These are phyloP conservation scores for Chytridium lagenaria DNA, from an alignment of 371 early-diverging fungal genomes.

Conservation along the genomic window DNA sequence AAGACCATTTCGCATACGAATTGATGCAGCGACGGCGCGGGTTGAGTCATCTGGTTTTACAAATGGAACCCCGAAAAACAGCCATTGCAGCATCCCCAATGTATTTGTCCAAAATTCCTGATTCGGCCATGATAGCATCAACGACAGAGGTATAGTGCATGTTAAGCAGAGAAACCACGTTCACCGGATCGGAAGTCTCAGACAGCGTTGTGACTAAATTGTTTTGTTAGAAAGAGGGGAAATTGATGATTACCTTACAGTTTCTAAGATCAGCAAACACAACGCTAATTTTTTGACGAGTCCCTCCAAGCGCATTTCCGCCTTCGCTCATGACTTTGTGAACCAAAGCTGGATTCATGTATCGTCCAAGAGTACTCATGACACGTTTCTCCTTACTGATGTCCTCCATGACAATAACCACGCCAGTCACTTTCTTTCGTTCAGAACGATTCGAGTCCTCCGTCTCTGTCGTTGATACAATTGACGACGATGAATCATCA, in stretches of 20 bases:
- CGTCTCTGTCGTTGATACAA: neutral
- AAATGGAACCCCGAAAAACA: slow-evolving; percentile 48
- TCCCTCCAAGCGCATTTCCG: slow-evolving; percentile 24
- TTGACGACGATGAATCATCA: slow-evolving; percentile 14
- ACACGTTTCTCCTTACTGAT: slow-evolving; percentile 40
- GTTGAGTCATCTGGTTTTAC: slow-evolving; percentile 25
- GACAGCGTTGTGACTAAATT: slow-evolving; percentile 33
- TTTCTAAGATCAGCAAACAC: slow-evolving; percentile 40
- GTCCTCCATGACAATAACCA: slow-evolving; percentile 43
- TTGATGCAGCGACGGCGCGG: slow-evolving; percentile 31
- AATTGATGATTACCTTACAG: slow-evolving; percentile 35
- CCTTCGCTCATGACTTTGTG: slow-evolving; percentile 33
- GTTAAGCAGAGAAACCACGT: slow-evolving; percentile 44
- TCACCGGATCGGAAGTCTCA: slow-evolving; percentile 27
- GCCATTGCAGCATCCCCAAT: slow-evolving; percentile 36
- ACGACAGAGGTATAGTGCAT: slow-evolving; percentile 36
- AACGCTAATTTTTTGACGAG: slow-evolving; percentile 28
- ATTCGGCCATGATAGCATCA: slow-evolving; percentile 35
- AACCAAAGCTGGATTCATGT: slow-evolving; percentile 37
- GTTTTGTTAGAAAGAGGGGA: no score
- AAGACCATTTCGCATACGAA: slow-evolving; percentile 32
- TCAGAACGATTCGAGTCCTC: neutral
- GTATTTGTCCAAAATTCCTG: slow-evolving; percentile 39
- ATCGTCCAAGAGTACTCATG: slow-evolving; percentile 29
- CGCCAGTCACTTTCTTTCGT: slow-evolving; percentile 29